Conservation (phyloP, 169 alveolate genomes). For the Plasmodium inui region DNA sequence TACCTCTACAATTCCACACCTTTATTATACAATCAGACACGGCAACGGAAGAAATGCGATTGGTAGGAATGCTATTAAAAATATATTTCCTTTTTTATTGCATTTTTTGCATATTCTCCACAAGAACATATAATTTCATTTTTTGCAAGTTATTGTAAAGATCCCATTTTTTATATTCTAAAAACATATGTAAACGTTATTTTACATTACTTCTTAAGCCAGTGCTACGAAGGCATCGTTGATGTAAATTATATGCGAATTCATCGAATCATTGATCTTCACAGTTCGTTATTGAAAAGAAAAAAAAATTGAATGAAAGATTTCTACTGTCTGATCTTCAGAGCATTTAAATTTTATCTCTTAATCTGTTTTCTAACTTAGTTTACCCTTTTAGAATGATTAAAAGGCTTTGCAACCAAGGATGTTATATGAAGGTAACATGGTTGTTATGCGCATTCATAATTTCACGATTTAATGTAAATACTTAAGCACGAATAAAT, state of each 20-base stretch:
- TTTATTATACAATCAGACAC: not conserved
- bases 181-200: not conserved
- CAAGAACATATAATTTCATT: not conserved
- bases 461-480: not conserved
- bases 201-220: not conserved
- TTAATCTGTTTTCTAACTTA: not conserved
- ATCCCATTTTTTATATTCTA: not conserved
- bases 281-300: not conserved
- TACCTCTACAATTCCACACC: not conserved
- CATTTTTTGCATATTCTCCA: not conserved
- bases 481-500: not conserved
- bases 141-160: not conserved
- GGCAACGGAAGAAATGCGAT: not conserved
- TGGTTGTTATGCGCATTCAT: not conserved
- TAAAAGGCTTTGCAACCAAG: not conserved
- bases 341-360: not conserved
- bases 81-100: not conserved
- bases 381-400: not conserved
- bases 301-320: not conserved
- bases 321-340: not conserved
- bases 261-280: not conserved
- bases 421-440: not conserved
- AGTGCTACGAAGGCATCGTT: not conserved
- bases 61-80: not conserved
- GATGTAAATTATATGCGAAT: not conserved